Conservation (phyloP, 176 grass and related monocot genomes). For the Rhynchospora pubera region DNA sequence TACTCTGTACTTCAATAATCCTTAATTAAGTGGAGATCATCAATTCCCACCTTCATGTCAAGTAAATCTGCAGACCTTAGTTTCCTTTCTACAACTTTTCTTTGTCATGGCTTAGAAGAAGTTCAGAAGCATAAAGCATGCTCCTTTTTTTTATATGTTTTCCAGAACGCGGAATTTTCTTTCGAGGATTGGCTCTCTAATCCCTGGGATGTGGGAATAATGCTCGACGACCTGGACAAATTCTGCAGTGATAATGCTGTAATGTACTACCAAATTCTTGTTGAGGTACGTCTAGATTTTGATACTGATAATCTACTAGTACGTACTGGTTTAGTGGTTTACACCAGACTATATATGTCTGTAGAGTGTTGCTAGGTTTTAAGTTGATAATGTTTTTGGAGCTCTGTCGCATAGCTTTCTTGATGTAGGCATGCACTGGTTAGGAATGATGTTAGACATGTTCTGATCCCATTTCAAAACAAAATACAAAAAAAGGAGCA, state of each 20-base stretch:
- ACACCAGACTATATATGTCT: background rate
- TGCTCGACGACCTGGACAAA: conserved; percentile 45
- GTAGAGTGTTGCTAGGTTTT: background rate
- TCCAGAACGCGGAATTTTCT: conserved; percentile 13
- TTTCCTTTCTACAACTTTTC: background rate
- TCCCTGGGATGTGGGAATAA: conserved; percentile 41
- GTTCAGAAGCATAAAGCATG: no score
- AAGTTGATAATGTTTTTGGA: background rate
- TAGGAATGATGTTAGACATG: background rate
- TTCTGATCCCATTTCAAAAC: background rate
- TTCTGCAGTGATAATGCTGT: conserved; percentile 93
- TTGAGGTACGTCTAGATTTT: conserved; percentile 45
- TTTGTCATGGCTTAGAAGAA: background rate
- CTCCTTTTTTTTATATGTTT: background rate
- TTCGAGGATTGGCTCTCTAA: conserved; percentile 74
- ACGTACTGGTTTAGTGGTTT: background rate
- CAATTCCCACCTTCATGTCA: background rate
- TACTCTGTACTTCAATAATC: background rate
- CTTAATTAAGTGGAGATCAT: background rate
- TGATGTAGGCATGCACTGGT: background rate
- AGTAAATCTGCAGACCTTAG: background rate
- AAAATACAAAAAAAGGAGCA: no score
- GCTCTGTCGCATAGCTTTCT: background rate
- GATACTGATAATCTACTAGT: background rate
- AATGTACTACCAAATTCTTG: conserved; percentile 63